phyloP scores from a whole-genome alignment of 306 rosid genomes.

The Argentina anserina region DNA sequence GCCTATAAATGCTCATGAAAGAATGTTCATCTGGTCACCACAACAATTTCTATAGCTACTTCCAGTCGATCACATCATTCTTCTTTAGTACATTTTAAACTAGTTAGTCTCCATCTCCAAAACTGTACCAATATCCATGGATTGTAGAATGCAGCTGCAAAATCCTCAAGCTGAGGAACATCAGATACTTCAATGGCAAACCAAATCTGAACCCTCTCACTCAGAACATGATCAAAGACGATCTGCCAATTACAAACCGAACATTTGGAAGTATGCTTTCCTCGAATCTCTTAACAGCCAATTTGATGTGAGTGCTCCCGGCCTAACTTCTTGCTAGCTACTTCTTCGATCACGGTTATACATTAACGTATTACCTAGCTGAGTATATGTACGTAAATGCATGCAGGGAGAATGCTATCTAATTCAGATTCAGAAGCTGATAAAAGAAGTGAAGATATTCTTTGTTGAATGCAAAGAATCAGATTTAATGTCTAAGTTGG shows the following conservation, averaged over 20 bases:
- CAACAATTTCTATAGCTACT: not conserved
- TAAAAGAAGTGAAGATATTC: slow-evolving; percentile 20
- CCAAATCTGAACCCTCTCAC: not conserved
- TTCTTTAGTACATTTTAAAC: not conserved
- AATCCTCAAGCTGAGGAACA: not conserved
- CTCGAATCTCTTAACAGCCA: slow-evolving; percentile 39
- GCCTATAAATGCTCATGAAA: not conserved
- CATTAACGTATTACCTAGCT: not conserved
- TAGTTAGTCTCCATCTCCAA: not conserved
- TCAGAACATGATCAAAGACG: slow-evolving; percentile 23
- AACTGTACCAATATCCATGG: not conserved
- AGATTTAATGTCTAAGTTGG: slow-evolving; percentile 19
- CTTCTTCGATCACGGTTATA: not conserved
- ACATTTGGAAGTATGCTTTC: slow-evolving; percentile 45
- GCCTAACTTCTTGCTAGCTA: not conserved
- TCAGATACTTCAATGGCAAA: not conserved
- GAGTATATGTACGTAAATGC: not conserved
- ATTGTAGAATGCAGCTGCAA: not conserved
- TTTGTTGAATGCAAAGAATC: slow-evolving; percentile 13
- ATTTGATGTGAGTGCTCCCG: slow-evolving; percentile 38
- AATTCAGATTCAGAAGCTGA: slow-evolving; percentile 23
- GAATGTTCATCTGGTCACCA: not conserved
- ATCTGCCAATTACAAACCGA: slow-evolving; percentile 56
- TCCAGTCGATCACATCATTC: not conserved
- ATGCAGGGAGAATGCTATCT: slow-evolving; percentile 34